Evolutionary conservation across 2,329 filamentous ascomycete genomes (phyloP).

Genomic region (Penicillium nordicum): DNA sequence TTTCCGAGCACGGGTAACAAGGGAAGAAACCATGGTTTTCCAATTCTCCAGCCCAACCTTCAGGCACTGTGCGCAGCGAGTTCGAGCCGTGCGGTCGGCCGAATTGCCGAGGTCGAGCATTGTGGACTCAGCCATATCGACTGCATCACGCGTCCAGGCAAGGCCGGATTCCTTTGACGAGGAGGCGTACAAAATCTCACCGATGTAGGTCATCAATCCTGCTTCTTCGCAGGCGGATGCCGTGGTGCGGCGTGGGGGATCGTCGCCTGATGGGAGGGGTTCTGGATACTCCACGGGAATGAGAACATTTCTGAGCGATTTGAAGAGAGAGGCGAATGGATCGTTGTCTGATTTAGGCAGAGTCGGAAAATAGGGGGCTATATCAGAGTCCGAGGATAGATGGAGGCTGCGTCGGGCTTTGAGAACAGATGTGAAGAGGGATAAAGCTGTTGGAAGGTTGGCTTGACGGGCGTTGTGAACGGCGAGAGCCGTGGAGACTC

Average conservation of each 20-base stretch:
- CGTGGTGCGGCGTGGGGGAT: constrained; percentile 61
- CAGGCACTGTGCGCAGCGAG: constrained; percentile 73
- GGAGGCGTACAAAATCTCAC: constrained; percentile 81
- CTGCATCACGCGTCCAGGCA: constrained; percentile 84
- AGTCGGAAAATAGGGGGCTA: constrained; percentile 25
- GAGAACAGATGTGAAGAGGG: constrained; percentile 80
- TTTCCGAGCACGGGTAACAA: constrained; percentile 48
- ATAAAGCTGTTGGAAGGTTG: constrained; percentile 66
- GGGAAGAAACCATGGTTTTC: constrained; percentile 70
- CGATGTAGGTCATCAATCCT: constrained; percentile 82
- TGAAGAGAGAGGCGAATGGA: constrained; percentile 35
- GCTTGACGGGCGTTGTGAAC: constrained; percentile 70
- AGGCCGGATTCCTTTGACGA: constrained; percentile 67
- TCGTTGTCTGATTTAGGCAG: constrained; percentile 22
- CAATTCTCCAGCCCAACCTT: constrained; percentile 75
- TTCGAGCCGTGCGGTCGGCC: constrained; percentile 43
- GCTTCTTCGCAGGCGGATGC: constrained; percentile 78
- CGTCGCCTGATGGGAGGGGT: constrained; percentile 66
- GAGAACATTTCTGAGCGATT: constrained; percentile 42
- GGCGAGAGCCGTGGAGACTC: constrained; percentile 71
- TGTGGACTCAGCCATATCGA: constrained; percentile 72
- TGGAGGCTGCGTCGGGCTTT: constrained; percentile 65
- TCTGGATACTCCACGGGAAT: constrained; percentile 64
- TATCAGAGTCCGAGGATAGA: constrained; percentile 34
- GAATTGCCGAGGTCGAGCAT: constrained; percentile 35